Percentiles rank a stretch among this genome's conserved stretches.
Conservation (phyloP, 1,139 yeast species). For the Candida sojae region DNA sequence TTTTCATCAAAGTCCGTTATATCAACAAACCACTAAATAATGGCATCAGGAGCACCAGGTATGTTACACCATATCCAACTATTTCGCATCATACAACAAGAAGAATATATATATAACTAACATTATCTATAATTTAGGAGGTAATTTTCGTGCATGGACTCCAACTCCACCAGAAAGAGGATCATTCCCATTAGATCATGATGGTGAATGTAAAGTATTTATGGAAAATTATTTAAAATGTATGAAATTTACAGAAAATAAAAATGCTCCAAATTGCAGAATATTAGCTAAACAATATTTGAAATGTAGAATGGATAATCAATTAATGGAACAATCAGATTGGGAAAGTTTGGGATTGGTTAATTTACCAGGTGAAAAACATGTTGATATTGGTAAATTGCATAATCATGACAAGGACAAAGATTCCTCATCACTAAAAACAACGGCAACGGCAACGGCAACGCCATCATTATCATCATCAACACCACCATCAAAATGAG, state of each 20-base stretch:
- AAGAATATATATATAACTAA: no score
- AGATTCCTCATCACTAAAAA: no score
- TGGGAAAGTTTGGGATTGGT: conserved; percentile 81
- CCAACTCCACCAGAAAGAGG: conserved; percentile 98
- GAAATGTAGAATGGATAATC: conserved; percentile 87
- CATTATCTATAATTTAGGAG: conserved; percentile 20
- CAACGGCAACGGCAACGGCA: no score
- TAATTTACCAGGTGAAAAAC: conserved; percentile 52
- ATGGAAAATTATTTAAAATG: conserved; percentile 81
- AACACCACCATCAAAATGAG: background rate
- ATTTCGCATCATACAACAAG: background rate
- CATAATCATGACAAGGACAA: conserved; percentile 1
- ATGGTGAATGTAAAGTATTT: conserved; percentile 74
- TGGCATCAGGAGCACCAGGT: conserved; percentile 39
- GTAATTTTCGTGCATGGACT: conserved; percentile 52
- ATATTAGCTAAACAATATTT: conserved; percentile 78
- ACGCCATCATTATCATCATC: background rate
- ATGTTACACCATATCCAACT: conserved; percentile 12
- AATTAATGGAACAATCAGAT: conserved; percentile 77
- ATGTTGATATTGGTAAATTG: conserved; percentile 28
- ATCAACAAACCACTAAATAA: conserved; percentile 4
- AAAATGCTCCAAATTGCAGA: conserved; percentile 89
- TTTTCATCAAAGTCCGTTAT: background rate
- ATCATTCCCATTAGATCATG: conserved; percentile 93
- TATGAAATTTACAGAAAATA: conserved; percentile 73